phyloP scores from a whole-genome alignment of 2,329 filamentous ascomycete genomes.

The Hypoxylon rubiginosum region DNA sequence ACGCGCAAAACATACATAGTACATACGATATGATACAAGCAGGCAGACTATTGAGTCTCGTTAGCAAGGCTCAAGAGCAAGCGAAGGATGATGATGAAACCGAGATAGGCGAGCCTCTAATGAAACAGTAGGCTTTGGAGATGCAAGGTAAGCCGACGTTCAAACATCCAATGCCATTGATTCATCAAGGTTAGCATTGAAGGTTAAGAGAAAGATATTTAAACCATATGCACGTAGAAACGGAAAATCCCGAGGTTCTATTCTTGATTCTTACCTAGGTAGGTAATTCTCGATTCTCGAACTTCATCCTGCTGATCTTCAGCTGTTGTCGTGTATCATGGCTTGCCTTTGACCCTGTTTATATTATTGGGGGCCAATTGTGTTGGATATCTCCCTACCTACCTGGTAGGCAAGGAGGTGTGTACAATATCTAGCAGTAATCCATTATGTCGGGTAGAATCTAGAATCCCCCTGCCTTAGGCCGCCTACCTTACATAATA shows the following conservation, averaged over 20 bases:
- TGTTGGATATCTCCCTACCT: conserved; percentile 11
- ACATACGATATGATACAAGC: conserved; percentile 17
- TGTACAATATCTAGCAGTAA: not conserved
- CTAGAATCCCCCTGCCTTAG: not conserved
- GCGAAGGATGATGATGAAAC: not conserved
- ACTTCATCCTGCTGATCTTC: not conserved
- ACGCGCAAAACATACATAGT: conserved; percentile 4
- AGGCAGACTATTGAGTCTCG: conserved; percentile 16
- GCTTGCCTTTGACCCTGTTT: conserved; percentile 8
- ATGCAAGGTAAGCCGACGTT: conserved; percentile 13
- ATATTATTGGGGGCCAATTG: conserved; percentile 20
- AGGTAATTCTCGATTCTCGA: conserved; percentile 1
- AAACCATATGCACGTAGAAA: conserved; percentile 9
- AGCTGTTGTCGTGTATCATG: conserved; percentile 4
- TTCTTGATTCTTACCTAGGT: too few relatives aligned
- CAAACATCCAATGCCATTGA: conserved; percentile 12
- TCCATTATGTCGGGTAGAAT: conserved; percentile 5
- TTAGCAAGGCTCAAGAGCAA: conserved; percentile 7
- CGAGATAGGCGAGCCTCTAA: conserved; percentile 4
- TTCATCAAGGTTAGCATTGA: conserved; percentile 3
- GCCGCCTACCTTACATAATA: not conserved
- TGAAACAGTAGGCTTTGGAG: conserved; percentile 3
- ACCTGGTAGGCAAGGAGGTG: too few relatives aligned
- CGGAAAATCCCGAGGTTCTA: conserved; percentile 9
- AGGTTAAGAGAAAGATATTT: conserved; percentile 14